These are phyloP conservation scores for Deuterostichococcus epilithicus DNA, from an alignment of 139 green algal genomes.

Conservation along the genomic window DNA sequence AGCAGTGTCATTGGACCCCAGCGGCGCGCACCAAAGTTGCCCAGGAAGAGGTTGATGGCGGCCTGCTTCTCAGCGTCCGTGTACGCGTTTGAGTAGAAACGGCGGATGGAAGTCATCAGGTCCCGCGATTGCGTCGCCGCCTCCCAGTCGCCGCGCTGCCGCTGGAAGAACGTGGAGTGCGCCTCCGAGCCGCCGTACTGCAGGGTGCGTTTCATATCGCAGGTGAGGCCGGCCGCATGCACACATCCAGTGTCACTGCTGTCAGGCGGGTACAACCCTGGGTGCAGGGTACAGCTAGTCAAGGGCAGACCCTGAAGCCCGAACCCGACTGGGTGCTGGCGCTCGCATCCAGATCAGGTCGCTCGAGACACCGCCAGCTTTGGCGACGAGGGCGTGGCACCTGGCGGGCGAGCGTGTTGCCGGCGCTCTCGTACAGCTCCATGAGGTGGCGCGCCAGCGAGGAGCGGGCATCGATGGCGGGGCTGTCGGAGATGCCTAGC, in stretches of 20 bases:
- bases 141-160: constrained; percentile 76
- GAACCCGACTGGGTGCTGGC: no score
- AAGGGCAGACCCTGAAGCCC: no score
- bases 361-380: no score
- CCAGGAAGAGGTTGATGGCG: constrained; percentile 94
- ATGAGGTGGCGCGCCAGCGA: constrained; percentile 70
- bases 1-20: not conserved
- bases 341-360: no score
- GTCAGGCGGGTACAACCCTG: no score
- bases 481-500: constrained; percentile 42
- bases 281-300: no score
- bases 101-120: constrained; percentile 58
- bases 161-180: constrained; percentile 85
- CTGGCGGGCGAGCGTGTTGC: constrained; percentile 74
- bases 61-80: constrained; percentile 92
- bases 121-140: constrained; percentile 44
- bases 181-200: constrained; percentile 92
- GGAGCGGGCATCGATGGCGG: constrained; percentile 49
- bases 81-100: constrained; percentile 87
- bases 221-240: no score
- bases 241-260: not conserved
- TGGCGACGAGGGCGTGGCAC: no score
- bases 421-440: constrained; percentile 88
- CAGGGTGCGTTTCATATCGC: constrained; percentile 3
- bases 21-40: constrained; percentile 43